Evolutionary conservation across 768 basidiomycete species (phyloP), one percentile per base, ranked within the genome.

Genomic region (Brasilioporus rufonigricans): DNA sequence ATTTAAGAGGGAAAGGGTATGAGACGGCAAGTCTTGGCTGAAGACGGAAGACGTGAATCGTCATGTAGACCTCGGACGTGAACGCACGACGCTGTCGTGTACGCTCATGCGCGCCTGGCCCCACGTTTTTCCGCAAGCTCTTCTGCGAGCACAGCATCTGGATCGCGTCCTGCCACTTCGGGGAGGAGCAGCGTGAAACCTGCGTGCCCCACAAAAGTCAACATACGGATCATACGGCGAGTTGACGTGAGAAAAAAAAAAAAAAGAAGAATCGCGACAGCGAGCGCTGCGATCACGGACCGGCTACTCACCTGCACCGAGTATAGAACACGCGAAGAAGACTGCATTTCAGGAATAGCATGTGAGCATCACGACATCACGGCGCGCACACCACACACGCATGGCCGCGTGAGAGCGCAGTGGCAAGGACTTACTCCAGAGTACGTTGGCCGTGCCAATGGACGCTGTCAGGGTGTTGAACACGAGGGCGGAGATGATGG

Each of bases 401-500:
- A 19, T 14, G 8, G n/a, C 18, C 16, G 36, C 5, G 7, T 41
- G 43, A 8, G 27, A 36, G 18, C 19, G n/a, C n/a, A 16, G 57
- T 21, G 45, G 21, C 32, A 43, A 52, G 31, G 24, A 79, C 84
- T 59, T 60, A 89, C 87, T 89, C 87, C 89, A 90, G 7, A 91
- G 76, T 9, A 86, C 79, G 44, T 68, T 71, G 0, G 84, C 79
- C 9, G 84, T 87, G 18, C 89, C 89, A 55, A 89, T 80, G n/a
- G 73, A 65, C 41, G 77, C 61, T 23, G 76, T 79, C 29, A 90
- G 76, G 1, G 77, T 73, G 69, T 87, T 89, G 75, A 91, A 90
- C 2, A 76, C 87, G 40, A 90, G 79, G 1, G 86, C 84, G 12
- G 85, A 83, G 59, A 90, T 79, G 75, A 92, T 89, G 0, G 89